Evolutionary conservation across 495 filamentous ascomycete genomes (phyloP), one percentile per base, ranked within the genome.

Genomic region (Lineolata rhizophorae): DNA sequence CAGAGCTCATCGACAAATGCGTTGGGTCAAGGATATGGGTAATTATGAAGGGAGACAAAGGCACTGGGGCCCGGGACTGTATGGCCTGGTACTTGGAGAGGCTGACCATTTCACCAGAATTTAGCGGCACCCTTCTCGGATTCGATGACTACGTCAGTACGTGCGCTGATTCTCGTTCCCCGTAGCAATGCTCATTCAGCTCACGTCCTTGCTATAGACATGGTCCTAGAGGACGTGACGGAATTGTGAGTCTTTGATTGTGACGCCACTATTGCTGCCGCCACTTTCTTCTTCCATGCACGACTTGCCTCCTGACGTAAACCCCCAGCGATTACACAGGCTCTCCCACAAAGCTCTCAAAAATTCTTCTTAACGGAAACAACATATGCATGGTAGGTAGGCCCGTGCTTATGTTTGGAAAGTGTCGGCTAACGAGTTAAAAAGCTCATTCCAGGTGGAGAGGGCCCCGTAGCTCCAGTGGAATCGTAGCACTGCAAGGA

Each of bases 121-220:
- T 95, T 57, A 72, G 76, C 33, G 87, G 87, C 25, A 94, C 80
- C 4, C 59, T 97, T 15, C 64, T 92, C 20, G 87, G 87, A 2
- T 97, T 94, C 44, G 87, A 97, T 52, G 87, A 97, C 65, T 97
- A 93, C 58, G 87, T 97, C 62, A 97, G 83, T 93, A 70, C 56
- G 85, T 91, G 17, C 12, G 25, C 18, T 19, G n/a, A 17, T 35
- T 4, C 4, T 26, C 29, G 17, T 32, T 15, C 26, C 3, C 25
- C 35, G 18, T 4, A 24, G 22, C n/a, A 15, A 20, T 8, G 30
- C 16, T n/a, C 19, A 6, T 13, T 37, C 18, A 15, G 4, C 10
- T 21, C 24, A 35, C 18, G 21, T n/a, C 2, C 20, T 11, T 19
- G 29, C 11, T 5, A 19, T 41, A 95, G 85, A 95, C 51, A 97